These are phyloP conservation scores for Talaromyces ruber DNA, from an alignment of 495 filamentous ascomycete species.

Conservation along the genomic window DNA sequence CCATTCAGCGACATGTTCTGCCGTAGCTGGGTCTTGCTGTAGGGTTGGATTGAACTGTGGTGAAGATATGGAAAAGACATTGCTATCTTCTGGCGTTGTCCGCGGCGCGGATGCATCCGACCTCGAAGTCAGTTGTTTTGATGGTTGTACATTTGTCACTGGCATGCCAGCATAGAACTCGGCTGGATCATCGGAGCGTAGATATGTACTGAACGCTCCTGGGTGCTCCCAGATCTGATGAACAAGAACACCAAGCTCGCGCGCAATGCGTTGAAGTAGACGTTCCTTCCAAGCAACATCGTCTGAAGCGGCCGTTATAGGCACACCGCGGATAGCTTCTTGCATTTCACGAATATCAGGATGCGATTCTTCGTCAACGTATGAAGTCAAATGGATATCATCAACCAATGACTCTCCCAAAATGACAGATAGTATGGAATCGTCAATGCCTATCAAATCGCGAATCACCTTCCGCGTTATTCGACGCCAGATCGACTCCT, in stretches of 20 bases:
- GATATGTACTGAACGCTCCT: constrained; percentile 74
- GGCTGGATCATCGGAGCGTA: constrained; percentile 19
- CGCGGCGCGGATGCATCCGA: not conserved
- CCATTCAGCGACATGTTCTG: constrained; percentile 53
- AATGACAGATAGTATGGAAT: constrained; percentile 70
- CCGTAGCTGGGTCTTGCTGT: constrained; percentile 23
- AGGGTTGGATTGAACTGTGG: constrained; percentile 41
- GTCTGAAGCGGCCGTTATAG: constrained; percentile 9
- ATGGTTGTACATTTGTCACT: not conserved
- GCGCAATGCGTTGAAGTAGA: constrained; percentile 74
- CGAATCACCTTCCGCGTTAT: constrained; percentile 80
- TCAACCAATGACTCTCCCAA: constrained; percentile 75
- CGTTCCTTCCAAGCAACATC: constrained; percentile 60
- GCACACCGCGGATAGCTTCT: constrained; percentile 19
- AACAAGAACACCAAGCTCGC: constrained; percentile 76
- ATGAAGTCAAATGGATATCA: constrained; percentile 28
- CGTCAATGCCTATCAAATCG: constrained; percentile 87
- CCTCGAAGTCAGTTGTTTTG: not conserved
- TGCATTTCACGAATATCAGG: constrained; percentile 7
- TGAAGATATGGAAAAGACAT: constrained; percentile 21
- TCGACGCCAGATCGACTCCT: constrained; percentile 68
- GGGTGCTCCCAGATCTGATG: constrained; percentile 73
- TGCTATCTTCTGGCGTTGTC: constrained; percentile 12
- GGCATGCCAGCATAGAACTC: constrained; percentile 7
- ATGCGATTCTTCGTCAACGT: constrained; percentile 9